Conservation (phyloP, 2,329 filamentous ascomycete species). For the Pseudogymnoascus sp. region DNA sequence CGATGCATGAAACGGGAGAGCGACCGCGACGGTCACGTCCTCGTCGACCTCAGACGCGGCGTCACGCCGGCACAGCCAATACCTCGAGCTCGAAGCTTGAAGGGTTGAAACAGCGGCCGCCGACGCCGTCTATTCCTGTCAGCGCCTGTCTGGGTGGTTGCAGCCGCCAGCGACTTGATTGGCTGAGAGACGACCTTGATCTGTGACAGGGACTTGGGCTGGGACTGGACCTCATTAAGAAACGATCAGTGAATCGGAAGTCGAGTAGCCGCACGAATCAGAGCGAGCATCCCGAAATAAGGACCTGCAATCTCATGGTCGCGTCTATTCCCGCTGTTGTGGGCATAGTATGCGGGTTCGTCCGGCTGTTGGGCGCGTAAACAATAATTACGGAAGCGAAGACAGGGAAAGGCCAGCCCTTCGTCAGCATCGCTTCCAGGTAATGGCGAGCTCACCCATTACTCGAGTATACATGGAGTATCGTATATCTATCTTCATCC, state of each 20-base stretch:
- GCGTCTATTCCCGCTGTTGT: background rate
- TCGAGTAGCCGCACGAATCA: background rate
- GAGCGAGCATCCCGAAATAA: background rate
- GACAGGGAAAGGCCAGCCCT: background rate
- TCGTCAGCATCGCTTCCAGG: background rate
- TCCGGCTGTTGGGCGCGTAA: background rate
- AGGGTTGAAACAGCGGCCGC: background rate
- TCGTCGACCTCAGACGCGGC: background rate
- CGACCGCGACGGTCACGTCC: background rate
- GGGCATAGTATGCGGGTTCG: background rate
- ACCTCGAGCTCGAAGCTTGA: background rate
- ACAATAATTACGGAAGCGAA: background rate
- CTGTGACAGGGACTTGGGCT: background rate
- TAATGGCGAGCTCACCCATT: background rate
- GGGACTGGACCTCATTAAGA: background rate
- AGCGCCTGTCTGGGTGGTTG: conserved; percentile 3
- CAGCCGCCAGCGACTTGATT: background rate
- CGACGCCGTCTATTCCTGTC: background rate
- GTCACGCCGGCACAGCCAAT: background rate
- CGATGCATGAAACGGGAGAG: background rate
- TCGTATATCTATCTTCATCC: background rate
- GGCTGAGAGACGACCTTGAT: background rate
- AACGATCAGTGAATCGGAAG: background rate
- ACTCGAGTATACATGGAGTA: background rate
- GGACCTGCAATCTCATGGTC: background rate